A percentile compares a stretch with the other conserved stretches of the same genome.
phyloP scores from a whole-genome alignment of 805 yeast genomes.

The Wickerhamiella bombiphila region DNA sequence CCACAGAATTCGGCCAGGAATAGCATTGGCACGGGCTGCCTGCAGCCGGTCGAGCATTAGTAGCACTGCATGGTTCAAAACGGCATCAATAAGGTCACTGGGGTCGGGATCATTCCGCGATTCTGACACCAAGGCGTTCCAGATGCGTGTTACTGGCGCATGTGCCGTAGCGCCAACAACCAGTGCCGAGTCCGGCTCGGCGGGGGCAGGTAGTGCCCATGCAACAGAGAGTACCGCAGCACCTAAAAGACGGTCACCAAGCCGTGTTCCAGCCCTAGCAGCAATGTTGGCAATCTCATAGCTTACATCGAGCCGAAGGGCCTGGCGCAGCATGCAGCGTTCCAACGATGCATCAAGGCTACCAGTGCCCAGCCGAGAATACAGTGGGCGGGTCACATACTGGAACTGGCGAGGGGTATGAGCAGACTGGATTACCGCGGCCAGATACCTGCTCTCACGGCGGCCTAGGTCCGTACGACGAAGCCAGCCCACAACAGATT shows the following conservation, averaged over 20 bases:
- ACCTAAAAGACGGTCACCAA: conserved; percentile 8
- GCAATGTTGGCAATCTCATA: conserved; percentile 15
- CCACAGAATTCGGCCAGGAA: conserved; percentile 20
- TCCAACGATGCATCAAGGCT: not conserved
- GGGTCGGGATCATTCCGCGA: conserved; percentile 1
- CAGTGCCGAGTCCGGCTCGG: not conserved
- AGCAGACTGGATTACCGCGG: not conserved
- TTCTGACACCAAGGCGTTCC: conserved; percentile 4
- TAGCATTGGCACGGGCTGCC: not conserved
- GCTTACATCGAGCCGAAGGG: conserved; percentile 7
- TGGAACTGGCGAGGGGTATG: not conserved
- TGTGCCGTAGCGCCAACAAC: conserved; percentile 1
- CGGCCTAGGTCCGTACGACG: no score
- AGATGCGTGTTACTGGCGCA: conserved; percentile 2
- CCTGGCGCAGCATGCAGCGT: conserved; percentile 6
- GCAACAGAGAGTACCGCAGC: conserved; percentile 18
- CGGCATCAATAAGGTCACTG: not conserved
- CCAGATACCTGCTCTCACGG: no score
- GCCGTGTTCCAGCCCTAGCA: not conserved
- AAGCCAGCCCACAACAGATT: not conserved
- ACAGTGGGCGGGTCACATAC: not conserved
- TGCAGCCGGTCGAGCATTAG: not conserved
- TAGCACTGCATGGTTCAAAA: conserved; percentile 6
- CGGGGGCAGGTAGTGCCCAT: conserved; percentile 11
- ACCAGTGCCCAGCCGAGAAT: not conserved